A percentile compares a stretch with the other conserved stretches of the same genome.
Conservation (phyloP, 306 rosid species). For the Gynostemma pentaphyllum region DNA sequence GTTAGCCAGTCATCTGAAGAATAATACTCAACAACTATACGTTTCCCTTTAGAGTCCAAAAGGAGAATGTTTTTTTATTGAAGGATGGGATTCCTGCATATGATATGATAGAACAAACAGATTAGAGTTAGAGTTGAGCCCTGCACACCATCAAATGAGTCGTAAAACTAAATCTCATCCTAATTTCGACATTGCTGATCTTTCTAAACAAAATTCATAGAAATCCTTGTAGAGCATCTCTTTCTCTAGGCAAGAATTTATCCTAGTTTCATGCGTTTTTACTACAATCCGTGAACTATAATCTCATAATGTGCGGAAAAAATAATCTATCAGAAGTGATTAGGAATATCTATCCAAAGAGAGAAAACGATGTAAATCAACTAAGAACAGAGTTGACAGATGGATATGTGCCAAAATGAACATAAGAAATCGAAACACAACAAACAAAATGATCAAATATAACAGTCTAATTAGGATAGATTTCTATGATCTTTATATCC, state of each 20-base stretch:
- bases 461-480: neutral
- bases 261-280: neutral
- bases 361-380: constrained; percentile 1
- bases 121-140: neutral
- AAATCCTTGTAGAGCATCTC: neutral
- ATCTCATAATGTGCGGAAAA: neutral
- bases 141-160: neutral
- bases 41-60: constrained; percentile 79
- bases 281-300: neutral
- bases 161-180: neutral
- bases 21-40: constrained; percentile 83
- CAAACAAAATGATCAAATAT: neutral
- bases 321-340: neutral
- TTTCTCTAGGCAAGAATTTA: neutral
- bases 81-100: constrained; percentile 51
- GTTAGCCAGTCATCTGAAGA: constrained; percentile 95
- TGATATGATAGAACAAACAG: constrained; percentile 2
- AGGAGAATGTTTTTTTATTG: constrained; percentile 76
- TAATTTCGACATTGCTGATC: neutral
- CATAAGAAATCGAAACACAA: neutral
- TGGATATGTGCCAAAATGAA: neutral
- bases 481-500: neutral
- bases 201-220: neutral
- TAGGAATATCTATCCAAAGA: neutral
- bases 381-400: neutral